phyloP scores from a whole-genome alignment of 2,329 filamentous ascomycete genomes.

The Penicillium italicum region DNA sequence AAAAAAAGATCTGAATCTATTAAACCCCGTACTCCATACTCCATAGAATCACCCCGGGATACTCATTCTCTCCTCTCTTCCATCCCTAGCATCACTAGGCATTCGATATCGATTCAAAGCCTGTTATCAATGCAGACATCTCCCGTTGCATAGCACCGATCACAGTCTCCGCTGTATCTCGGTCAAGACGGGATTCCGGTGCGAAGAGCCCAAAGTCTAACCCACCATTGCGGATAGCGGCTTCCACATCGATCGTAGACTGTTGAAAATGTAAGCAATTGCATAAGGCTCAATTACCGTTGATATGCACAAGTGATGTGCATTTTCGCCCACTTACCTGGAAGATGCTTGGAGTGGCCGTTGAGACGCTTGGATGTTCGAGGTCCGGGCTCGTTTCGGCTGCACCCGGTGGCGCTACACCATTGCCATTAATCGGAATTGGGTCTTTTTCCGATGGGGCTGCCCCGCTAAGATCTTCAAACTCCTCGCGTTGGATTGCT shows the following conservation, averaged over 20 bases:
- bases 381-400: not conserved
- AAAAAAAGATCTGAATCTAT: not conserved
- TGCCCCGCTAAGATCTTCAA: conserved; percentile 4
- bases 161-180: conserved; percentile 10
- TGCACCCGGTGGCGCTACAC: conserved; percentile 4
- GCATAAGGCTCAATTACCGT: conserved; percentile 12
- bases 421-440: conserved; percentile 12
- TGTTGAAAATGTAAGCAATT: conserved; percentile 16
- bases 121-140: conserved; percentile 13
- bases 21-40: not conserved
- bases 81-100: conserved; percentile 1
- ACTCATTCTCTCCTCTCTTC: not conserved
- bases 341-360: conserved; percentile 12
- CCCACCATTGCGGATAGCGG: conserved; percentile 19
- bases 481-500: conserved; percentile 11
- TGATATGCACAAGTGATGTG: not conserved
- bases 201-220: conserved; percentile 25
- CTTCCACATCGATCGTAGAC: conserved; percentile 26
- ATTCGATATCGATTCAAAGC: conserved; percentile 1
- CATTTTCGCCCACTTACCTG: conserved; percentile 17
- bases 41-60: not conserved
- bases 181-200: conserved; percentile 13
- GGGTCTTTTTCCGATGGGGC: not conserved
- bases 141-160: conserved; percentile 16
- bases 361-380: conserved; percentile 2